Base-by-base conservation (phyloP, 169 alveolate genomes). In the Babesia gibsoni region DNA sequence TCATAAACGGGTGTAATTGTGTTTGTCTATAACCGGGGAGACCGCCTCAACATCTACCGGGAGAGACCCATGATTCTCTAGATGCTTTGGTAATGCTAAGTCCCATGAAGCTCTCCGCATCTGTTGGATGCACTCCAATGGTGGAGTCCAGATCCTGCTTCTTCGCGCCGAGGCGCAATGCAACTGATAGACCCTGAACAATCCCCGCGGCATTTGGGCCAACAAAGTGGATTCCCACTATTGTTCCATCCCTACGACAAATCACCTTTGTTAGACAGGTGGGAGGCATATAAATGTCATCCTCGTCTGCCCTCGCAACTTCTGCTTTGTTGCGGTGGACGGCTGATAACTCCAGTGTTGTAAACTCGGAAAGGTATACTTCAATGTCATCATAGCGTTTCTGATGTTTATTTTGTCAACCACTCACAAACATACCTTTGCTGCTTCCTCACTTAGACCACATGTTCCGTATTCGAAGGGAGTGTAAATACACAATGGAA, bases 201-300 rank as follows among this genome's bases (percentile, higher is more conserved):
- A 96, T 93, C 86, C 97, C 99, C 5, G 99, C 99, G 9, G 99
- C 99, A 87, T 96, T 91, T 8, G 98, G 98, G 14, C 98, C 98
- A 41, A 97, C 97, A 63, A 92, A 95, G 83, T 98, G 99, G 82
- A 96, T 84, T 33, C 99, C 99, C 18, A 96, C 87, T 10, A 96
- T 98, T 54, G 91, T 91, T 30, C 95, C 97, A 65, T 88, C 84
- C 72, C 83, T 93, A 65, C 89, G 79, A 53, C 96, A 96, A 48
- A 97, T 70, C 20, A 97, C 88, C 82, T 97, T 97, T 14, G 96
- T 84, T 66, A 94, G 89, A 42, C 98, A 94, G 18, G 91, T 88
- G 30, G 93, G 92, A 23, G 94, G 83, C 41, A 79, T 52, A 63
- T 90, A 94, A 49, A 53, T 52, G 67, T 92, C 97, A 52, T 70